Evolutionary conservation across 106 monocot species (phyloP).

Genomic region (Dendrobium catenatum): DNA sequence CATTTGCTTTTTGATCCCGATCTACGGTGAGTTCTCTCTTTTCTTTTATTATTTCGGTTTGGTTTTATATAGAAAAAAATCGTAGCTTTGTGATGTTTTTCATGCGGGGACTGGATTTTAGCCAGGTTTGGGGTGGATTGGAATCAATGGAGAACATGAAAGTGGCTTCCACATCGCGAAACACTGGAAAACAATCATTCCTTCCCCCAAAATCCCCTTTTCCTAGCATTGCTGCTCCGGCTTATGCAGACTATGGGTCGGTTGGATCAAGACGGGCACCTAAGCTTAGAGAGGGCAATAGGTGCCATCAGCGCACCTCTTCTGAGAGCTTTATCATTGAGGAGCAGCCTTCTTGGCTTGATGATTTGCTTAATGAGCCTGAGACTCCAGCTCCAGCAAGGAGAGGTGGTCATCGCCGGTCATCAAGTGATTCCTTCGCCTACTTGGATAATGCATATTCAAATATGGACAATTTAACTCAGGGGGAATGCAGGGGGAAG

Average conservation of each 20-base stretch:
- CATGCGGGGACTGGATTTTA: background rate
- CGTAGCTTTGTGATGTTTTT: background rate
- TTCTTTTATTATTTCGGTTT: background rate
- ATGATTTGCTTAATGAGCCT: conserved; percentile 84
- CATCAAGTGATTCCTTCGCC: conserved; percentile 91
- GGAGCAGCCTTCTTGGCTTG: conserved; percentile 96
- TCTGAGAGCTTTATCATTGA: conserved; percentile 84
- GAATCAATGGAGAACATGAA: conserved; percentile 39
- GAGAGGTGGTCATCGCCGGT: conserved; percentile 70
- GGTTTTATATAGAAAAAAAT: background rate
- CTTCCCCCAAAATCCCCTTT: conserved; percentile 64
- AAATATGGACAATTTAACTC: conserved; percentile 26
- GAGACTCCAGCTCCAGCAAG: conserved; percentile 53
- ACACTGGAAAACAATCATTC: conserved; percentile 53
- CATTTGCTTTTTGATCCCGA: background rate
- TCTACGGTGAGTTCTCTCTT: background rate
- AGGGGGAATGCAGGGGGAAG: conserved; percentile 22
- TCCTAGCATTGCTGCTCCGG: conserved; percentile 23
- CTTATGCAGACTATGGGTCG: conserved; percentile 32
- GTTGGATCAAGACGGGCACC: conserved; percentile 29
- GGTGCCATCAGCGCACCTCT: conserved; percentile 66
- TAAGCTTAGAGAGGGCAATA: conserved; percentile 24
- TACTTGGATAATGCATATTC: conserved; percentile 38
- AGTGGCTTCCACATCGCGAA: conserved; percentile 22
- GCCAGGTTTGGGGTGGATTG: background rate